Evolutionary conservation across 306 rosid genomes (phyloP).

Genomic region (Cajanus cajan): DNA sequence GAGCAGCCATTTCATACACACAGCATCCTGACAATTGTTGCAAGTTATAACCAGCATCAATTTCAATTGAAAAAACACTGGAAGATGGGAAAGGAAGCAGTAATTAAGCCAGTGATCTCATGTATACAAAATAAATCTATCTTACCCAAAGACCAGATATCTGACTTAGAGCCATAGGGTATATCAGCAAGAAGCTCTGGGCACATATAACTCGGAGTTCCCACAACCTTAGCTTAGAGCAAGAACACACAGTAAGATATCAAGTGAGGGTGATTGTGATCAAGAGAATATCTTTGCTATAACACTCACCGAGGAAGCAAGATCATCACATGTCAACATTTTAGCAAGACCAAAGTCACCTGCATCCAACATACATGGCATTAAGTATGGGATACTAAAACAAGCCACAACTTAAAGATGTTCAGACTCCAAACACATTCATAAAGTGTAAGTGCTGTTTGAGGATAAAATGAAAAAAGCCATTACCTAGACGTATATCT

Average conservation of each 20-base stretch:
- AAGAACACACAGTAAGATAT: conserved; percentile 3
- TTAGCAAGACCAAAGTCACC: conserved; percentile 98
- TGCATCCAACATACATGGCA: conserved; percentile 42
- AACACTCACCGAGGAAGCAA: conserved; percentile 84
- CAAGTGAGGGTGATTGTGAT: background rate
- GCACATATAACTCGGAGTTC: conserved; percentile 98
- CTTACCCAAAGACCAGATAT: conserved; percentile 97
- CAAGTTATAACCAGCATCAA: background rate
- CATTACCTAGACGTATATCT: conserved; percentile 86
- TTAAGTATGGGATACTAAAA: conserved; percentile 7
- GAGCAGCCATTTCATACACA: conserved; percentile 88
- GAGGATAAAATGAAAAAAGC: conserved; percentile 19
- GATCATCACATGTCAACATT: conserved; percentile 90
- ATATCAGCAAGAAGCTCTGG: conserved; percentile 99
- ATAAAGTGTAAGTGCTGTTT: background rate
- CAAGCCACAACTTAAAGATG: background rate
- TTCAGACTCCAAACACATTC: background rate
- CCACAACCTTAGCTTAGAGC: conserved; percentile 64
- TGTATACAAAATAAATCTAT: background rate
- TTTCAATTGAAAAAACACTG: background rate
- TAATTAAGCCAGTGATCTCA: background rate
- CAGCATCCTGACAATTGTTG: conserved; percentile 72
- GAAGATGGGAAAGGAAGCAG: conserved; percentile 3
- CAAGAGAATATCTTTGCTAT: background rate
- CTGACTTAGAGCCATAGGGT: conserved; percentile 97